Evolutionary conservation across 441 rosid genomes (phyloP).

Genomic region (Theobroma grandiflorum): DNA sequence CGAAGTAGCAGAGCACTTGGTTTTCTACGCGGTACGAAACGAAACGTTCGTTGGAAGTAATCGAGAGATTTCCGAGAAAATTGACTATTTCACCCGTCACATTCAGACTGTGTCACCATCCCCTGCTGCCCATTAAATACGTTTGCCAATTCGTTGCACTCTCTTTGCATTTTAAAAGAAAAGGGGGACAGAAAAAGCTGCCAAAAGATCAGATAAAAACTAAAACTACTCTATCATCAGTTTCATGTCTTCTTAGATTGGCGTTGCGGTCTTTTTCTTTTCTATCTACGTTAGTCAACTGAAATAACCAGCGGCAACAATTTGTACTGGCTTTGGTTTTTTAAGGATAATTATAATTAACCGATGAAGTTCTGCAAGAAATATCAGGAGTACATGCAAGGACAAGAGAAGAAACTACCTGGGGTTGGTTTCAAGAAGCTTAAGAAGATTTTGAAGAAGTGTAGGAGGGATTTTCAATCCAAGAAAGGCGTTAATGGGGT

Average conservation of each 20-base stretch:
- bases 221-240: neutral
- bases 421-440: constrained; percentile 88
- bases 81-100: neutral
- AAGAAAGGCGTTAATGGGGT: constrained; percentile 31
- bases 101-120: neutral
- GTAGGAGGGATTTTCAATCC: constrained; percentile 52
- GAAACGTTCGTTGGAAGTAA: neutral
- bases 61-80: constrained; percentile 26
- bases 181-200: neutral
- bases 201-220: neutral
- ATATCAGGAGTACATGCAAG: constrained; percentile 81
- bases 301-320: neutral
- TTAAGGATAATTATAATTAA: neutral
- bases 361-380: constrained; percentile 93
- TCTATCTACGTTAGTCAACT: neutral
- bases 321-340: neutral
- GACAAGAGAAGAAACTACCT: constrained; percentile 66
- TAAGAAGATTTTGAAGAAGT: constrained; percentile 79
- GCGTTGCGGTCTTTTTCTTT: neutral
- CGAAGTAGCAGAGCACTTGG: too few species aligned
- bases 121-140: neutral
- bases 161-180: too few species aligned
- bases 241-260: constrained; percentile 4
- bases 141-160: neutral
- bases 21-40: too few species aligned